Evolutionary conservation across 2,329 filamentous ascomycete genomes (phyloP).

Genomic region (Zarea fungicola): DNA sequence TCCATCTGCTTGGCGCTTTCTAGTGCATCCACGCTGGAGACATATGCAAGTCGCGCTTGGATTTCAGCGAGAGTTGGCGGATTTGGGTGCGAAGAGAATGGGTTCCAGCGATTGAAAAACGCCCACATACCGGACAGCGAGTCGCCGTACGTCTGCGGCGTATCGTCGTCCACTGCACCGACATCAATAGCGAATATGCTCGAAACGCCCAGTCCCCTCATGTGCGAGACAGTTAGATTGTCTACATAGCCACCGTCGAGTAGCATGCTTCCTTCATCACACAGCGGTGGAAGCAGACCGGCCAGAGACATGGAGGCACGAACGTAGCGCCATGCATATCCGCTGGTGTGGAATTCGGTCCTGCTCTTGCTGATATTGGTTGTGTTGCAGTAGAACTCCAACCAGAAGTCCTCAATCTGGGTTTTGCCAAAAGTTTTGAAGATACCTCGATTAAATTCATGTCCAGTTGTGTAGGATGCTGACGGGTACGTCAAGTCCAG

Average conservation of each 20-base stretch:
- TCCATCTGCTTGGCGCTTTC: constrained; percentile 88
- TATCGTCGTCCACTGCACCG: constrained; percentile 84
- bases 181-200: constrained; percentile 96
- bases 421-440: constrained; percentile 97
- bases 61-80: constrained; percentile 94
- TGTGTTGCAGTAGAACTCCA: constrained; percentile 98
- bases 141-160: constrained; percentile 88
- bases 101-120: constrained; percentile 93
- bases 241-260: constrained; percentile 96
- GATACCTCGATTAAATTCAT: constrained; percentile 97
- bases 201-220: constrained; percentile 90
- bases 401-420: constrained; percentile 98
- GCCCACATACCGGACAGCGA: constrained; percentile 94
- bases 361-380: constrained; percentile 96
- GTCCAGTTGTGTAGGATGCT: constrained; percentile 93
- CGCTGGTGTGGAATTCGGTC: constrained; percentile 87
- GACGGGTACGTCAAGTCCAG: constrained; percentile 94
- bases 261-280: constrained; percentile 94
- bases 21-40: constrained; percentile 88
- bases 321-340: constrained; percentile 96
- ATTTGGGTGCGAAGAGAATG: constrained; percentile 82
- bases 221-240: constrained; percentile 93
- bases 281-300: constrained; percentile 85
- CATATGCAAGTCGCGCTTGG: constrained; percentile 89
- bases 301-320: constrained; percentile 95